These are phyloP conservation scores for Colletotrichum horii DNA, from an alignment of 2,329 filamentous ascomycete genomes.

Conservation along the genomic window DNA sequence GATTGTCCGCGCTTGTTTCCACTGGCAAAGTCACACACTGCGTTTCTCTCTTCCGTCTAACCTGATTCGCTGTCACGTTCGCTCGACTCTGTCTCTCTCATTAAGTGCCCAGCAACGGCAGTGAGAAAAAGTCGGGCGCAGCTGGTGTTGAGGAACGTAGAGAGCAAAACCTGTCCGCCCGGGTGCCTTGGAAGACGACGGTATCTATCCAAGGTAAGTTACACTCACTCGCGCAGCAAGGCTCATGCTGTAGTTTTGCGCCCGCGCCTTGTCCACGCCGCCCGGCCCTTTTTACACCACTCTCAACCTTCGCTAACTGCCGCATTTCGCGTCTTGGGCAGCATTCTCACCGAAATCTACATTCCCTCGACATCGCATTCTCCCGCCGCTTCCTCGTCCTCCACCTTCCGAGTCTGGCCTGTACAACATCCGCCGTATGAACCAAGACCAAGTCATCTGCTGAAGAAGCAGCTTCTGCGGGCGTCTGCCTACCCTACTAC, in stretches of 20 bases:
- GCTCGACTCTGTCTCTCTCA: neutral
- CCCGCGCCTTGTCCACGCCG: neutral
- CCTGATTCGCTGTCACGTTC: neutral
- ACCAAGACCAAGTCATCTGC: slow-evolving; percentile 1
- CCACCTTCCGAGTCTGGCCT: neutral
- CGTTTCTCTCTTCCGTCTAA: neutral
- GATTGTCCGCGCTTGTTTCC: neutral
- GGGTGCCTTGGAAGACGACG: neutral
- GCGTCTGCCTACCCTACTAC: slow-evolving; percentile 3
- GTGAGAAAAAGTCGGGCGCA: neutral
- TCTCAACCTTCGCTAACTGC: neutral
- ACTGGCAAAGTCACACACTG: neutral
- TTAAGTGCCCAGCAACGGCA: neutral
- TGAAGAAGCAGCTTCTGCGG: slow-evolving; percentile 11
- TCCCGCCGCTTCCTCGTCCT: neutral
- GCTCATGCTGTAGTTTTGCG: neutral
- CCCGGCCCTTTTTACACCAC: neutral
- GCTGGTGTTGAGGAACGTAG: neutral
- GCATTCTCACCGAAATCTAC: slow-evolving; percentile 4
- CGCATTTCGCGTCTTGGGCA: slow-evolving; percentile 1
- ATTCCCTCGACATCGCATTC: neutral
- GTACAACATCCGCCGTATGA: slow-evolving; percentile 4
- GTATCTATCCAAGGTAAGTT: neutral
- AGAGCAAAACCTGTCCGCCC: neutral
- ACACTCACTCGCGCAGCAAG: neutral